phyloP scores from a whole-genome alignment of 2,329 filamentous ascomycete species.

The Aspergillus oerlinghausenensis region DNA sequence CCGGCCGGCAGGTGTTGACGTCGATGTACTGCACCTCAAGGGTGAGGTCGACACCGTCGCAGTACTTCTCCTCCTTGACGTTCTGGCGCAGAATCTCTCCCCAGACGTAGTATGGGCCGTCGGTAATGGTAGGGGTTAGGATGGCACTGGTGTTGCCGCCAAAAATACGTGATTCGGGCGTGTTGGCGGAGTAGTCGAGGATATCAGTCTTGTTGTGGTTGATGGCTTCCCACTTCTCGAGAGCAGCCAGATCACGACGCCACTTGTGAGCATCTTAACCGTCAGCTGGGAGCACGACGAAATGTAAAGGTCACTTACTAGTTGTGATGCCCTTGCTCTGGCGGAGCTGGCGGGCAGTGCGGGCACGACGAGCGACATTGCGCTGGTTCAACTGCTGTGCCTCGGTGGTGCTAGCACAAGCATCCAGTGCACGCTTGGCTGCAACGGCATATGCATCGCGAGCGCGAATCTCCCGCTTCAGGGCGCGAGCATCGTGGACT shows the following conservation, averaged over 20 bases:
- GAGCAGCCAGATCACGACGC: slow-evolving; percentile 34
- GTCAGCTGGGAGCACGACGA: not conserved
- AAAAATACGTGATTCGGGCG: slow-evolving; percentile 32
- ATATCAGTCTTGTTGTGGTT: slow-evolving; percentile 37
- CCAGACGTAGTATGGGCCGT: slow-evolving; percentile 44
- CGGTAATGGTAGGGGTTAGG: slow-evolving; percentile 40
- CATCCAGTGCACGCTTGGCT: slow-evolving; percentile 20
- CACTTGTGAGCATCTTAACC: slow-evolving; percentile 21
- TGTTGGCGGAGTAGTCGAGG: slow-evolving; percentile 22
- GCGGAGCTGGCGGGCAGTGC: slow-evolving; percentile 23
- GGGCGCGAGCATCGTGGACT: slow-evolving; percentile 24
- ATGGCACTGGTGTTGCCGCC: slow-evolving; percentile 43
- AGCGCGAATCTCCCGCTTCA: slow-evolving; percentile 26
- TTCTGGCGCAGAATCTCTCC: slow-evolving; percentile 42
- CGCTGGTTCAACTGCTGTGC: slow-evolving; percentile 24
- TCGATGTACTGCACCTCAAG: slow-evolving; percentile 47
- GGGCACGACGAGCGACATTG: slow-evolving; percentile 25
- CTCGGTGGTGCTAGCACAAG: slow-evolving; percentile 19
- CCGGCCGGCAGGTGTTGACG: slow-evolving; percentile 42
- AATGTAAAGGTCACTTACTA: slow-evolving; percentile 8
- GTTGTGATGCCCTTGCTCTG: slow-evolving; percentile 23
- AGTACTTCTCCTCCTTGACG: slow-evolving; percentile 35
- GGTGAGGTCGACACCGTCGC: slow-evolving; percentile 39
- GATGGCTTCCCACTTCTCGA: slow-evolving; percentile 35
- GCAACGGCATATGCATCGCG: slow-evolving; percentile 22